Evolutionary conservation across 495 filamentous ascomycete species (phyloP), one percentile per base, ranked within the genome.

Genomic region (Hamigera avellanea): DNA sequence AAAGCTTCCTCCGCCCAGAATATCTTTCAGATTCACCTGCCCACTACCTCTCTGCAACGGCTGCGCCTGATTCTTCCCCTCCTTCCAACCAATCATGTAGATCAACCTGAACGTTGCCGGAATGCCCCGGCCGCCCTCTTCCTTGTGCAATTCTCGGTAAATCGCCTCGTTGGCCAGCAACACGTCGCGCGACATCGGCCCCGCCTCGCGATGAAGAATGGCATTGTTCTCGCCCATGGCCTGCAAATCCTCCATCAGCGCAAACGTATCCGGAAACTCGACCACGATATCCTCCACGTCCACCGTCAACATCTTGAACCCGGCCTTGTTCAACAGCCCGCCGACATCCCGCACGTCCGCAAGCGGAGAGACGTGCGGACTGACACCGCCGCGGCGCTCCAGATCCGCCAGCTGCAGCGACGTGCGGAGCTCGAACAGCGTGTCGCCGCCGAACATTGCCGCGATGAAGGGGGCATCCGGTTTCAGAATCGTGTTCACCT

Each of bases 21-120:
- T 59, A 62, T 93, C 85, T 56, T 87, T 87, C 33, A 95, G 61
- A 57, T 75, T 87, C 14, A 89, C 53, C 52, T 89, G 66, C 9
- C 83, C 88, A 44, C 74, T 95, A 1, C 93, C 93, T 41, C 93
- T 72, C 41, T 72, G 55, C 44, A 95, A 58, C 19, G 93, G 88
- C 62, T 87, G 62, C 30, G 74, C 59, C 62, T 95, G 88, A 33
- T 78, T 70, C 18, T 70, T 67, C 0, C 81, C 80, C 47, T 89
- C 83, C 57, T 89, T 93, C 93, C 93, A 99, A 13, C 93, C 93
- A 63, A 99, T 96, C 86, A 96, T 89, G 53, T 84, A 91, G 36
- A 95, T 93, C 42, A 91, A 66, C 39, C 84, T 70, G 53, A 89
- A 95, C n/a, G 87, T 95, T 7, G 88, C 88, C 2, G 88, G 88